A percentile compares a stretch with the other conserved stretches of the same genome.
Evolutionary conservation across 345 rosid genomes (phyloP).

Genomic region (Salix koriyanagi): DNA sequence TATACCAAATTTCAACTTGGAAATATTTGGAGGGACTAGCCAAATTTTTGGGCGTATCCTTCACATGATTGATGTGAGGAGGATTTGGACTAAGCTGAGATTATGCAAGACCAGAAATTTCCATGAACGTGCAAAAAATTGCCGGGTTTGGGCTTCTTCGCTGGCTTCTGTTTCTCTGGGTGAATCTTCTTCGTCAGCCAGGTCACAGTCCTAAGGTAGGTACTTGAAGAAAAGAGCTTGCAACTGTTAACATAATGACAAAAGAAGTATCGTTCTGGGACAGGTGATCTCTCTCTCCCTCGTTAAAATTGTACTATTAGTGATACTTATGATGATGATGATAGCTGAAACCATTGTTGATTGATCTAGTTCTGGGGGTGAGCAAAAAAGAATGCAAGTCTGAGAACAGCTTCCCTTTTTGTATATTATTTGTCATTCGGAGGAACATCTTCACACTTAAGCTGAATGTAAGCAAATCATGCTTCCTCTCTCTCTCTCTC

Average conservation of each 20-base stretch:
- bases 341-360: constrained; percentile 27
- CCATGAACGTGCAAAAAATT: constrained; percentile 68
- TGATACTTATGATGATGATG: constrained; percentile 5
- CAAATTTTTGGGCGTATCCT: constrained; percentile 61
- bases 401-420: constrained; percentile 39
- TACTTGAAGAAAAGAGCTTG: constrained; percentile 16
- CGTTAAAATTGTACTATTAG: background rate
- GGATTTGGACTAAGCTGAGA: constrained; percentile 70
- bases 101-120: constrained; percentile 71
- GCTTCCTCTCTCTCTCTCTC: background rate
- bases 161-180: constrained; percentile 86
- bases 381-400: constrained; percentile 52
- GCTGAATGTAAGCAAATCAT: constrained; percentile 6
- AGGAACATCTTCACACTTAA: constrained; percentile 10
- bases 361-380: constrained; percentile 34
- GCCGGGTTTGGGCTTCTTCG: constrained; percentile 87
- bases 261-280: constrained; percentile 11
- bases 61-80: constrained; percentile 74
- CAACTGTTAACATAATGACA: constrained; percentile 12
- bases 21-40: constrained; percentile 81
- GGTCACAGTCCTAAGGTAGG: constrained; percentile 32
- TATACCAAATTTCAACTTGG: constrained; percentile 68
- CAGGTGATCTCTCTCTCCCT: constrained; percentile 1
- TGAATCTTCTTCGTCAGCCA: constrained; percentile 54
- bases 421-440: constrained; percentile 26